Evolutionary conservation across 768 basidiomycete genomes (phyloP), one percentile per base, ranked within the genome.

Genomic region (Pulveroboletus sp.): DNA sequence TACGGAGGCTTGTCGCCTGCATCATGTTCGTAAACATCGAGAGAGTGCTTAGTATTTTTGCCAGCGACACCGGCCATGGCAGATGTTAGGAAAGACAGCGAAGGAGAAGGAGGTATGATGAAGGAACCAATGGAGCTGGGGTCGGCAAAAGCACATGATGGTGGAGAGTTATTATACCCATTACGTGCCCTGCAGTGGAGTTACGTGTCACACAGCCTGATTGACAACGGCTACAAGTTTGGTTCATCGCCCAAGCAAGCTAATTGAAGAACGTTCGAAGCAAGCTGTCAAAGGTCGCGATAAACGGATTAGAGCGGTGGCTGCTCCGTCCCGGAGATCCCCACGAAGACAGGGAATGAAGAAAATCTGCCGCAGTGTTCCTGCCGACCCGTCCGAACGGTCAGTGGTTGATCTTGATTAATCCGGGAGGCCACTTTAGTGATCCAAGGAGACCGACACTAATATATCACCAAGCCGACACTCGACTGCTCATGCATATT

Each of bases 1-100:
- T 64, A 79, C 0, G 77, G 70, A 7, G 71, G 72, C 15, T 63
- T 61, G 27, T 56, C 58, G 28, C 65, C 62, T 3, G 57, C 61
- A 43, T 60, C 65, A 13, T 58, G 59, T 36, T 68, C 66, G 47
- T 57, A 64, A 3, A 65, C 39, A 35, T 68, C 64, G 39, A 68
- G 66, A 33, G 62, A 51, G 5, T 21, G 50, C 33, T 1, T 26
- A 18, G 0, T 46, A 43, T 6, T 50, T 39, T 39, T 46, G 5
- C 39, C 39, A 27, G 49, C 28, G 21, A 35, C 17, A 11, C 31
- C 31, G 30, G 26, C 18, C 65, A 67, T 65, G 49, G 13, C 11
- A 4, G 27, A n/a, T 27, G 8, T 8, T 17, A 18, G 37, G 32
- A 38, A 38, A 26, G 18, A 18, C 1, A 39, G 26, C 1, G 17